Base-by-base conservation (phyloP, 306 rosid genomes). In the Vigna unguiculata region DNA sequence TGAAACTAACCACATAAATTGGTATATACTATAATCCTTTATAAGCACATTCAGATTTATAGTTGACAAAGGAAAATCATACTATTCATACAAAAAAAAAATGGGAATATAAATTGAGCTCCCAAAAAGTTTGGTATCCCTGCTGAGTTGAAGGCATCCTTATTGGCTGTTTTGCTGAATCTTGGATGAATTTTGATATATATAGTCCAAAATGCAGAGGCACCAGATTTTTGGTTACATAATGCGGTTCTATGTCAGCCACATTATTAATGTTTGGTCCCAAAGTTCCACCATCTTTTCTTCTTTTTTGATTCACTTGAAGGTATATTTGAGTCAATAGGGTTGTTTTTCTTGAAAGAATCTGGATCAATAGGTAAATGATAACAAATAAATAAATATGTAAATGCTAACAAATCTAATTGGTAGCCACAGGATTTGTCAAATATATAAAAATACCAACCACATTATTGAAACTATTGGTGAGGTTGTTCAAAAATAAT, bases 251-350 rank as follows among this genome's bases (percentile, higher is more conserved):
- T 46, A 59, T 0, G 68, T 34, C 60, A 74, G n/a, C 80, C 75
- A 47, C 41, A n/a, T 51, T 69, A 57, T 72, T 86, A 90, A 67
- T 87, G 86, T 83, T 87, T 90, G 57, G 80, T 88, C 72, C 97
- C 87, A 72, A 91, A 90, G 72, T 24, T 87, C 98, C 98, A 91
- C 97, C 96, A 88, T 57, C 57, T 90, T 89, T 80, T 88, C 88
- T 89, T 90, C 89, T 87, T 94, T 76, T 88, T 89, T 21, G 75
- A 80, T 66, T 89, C 96, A 59, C 16, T 73, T 65, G 93, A 83
- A 49, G 87, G 83, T 71, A 83, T 73, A 82, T 82, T 93, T 89
- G 92, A 60, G 55, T 71, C 81, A 83, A 43, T 45, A 59, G 64
- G 47, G 43, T 19, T 38, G 11, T 8, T 38, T 38, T 38, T 38